A percentile compares a stretch with the other conserved stretches of the same genome.
These are phyloP conservation scores for Chenopodium berlandieri DNA, from an alignment of 148 eudicot genomes.

Conservation along the genomic window DNA sequence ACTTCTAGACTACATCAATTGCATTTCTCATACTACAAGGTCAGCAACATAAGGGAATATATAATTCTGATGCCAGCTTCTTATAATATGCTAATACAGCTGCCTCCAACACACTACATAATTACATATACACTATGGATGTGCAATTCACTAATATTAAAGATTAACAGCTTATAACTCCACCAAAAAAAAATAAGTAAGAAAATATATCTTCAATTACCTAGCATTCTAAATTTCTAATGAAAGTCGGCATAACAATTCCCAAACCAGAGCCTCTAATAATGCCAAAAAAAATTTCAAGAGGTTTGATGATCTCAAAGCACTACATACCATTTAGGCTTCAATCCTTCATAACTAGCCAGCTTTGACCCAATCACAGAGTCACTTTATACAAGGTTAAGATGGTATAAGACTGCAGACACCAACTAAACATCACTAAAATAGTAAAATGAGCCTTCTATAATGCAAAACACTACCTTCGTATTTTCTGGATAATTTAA, in stretches of 20 bases:
- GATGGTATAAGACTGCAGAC: not conserved
- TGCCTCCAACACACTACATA: not conserved
- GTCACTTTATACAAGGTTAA: not conserved
- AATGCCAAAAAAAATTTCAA: not conserved
- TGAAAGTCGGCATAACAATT: not conserved
- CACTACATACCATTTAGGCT: not conserved
- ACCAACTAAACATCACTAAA: not conserved
- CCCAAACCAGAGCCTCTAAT: not conserved
- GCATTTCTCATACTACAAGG: not conserved
- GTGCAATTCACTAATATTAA: not conserved
- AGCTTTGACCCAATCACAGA: not conserved
- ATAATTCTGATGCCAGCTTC: not conserved
- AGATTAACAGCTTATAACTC: not conserved
- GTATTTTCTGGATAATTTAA: not conserved
- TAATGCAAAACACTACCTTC: not conserved
- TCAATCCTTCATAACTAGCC: not conserved
- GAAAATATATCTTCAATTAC: not conserved
- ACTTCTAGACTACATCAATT: not conserved
- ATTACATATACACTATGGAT: not conserved
- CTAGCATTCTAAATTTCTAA: not conserved
- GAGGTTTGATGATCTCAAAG: not conserved
- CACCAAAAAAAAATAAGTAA: too few species aligned
- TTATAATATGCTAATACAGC: not conserved
- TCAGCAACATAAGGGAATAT: not conserved
- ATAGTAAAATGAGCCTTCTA: not conserved